A percentile compares a stretch with the other conserved stretches of the same genome.
Evolutionary conservation across 148 eudicot species (phyloP).

Genomic region (Spergularia marina): DNA sequence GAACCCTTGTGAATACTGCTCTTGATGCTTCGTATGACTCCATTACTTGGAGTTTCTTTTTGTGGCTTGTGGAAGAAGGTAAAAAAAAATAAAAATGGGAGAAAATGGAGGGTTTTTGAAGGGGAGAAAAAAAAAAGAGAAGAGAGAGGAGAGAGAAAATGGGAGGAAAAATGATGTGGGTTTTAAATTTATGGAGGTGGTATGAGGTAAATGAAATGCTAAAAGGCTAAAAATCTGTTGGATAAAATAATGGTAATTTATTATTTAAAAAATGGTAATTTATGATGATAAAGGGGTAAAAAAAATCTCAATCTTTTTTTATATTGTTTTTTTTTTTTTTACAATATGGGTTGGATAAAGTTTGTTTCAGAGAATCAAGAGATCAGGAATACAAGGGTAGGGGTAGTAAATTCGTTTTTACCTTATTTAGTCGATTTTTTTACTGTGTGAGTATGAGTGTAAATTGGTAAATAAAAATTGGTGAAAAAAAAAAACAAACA

Average conservation of each 20-base stretch:
- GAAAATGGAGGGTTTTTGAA: background rate
- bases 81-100: background rate
- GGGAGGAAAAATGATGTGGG: conserved; percentile 15
- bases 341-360: background rate
- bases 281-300: conserved; percentile 15
- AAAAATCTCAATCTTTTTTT: background rate
- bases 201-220: background rate
- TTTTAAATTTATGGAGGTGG: conserved; percentile 26
- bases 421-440: too few species aligned
- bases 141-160: conserved; percentile 14
- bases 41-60: conserved; percentile 27
- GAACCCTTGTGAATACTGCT: conserved; percentile 50
- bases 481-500: background rate
- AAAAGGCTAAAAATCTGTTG: conserved; percentile 17
- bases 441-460: too few species aligned
- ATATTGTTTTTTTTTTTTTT: background rate
- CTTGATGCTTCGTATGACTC: conserved; percentile 65
- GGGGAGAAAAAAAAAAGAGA: background rate
- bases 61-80: background rate
- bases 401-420: too few species aligned
- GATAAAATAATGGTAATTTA: conserved; percentile 25
- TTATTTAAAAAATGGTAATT: background rate
- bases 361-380: background rate
- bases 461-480: too few species aligned
- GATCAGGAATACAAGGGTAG: conserved; percentile 3